Base-by-base conservation (phyloP, 2,329 filamentous ascomycete species). In the Aureobasidium sp. region DNA sequence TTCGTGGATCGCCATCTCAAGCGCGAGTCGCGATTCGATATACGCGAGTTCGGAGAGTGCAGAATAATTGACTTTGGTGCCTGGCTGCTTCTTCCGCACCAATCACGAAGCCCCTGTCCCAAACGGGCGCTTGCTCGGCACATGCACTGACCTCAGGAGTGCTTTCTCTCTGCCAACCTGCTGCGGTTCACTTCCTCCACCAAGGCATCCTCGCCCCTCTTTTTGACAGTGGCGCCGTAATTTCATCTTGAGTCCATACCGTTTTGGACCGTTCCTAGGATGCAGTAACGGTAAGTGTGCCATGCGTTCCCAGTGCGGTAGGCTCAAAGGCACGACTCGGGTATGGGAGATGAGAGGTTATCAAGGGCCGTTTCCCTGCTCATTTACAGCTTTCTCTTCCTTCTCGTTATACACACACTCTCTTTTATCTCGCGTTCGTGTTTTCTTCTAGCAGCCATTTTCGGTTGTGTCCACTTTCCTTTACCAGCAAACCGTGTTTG, bases 401-500 rank as follows among this genome's bases (percentile, higher is more conserved):
- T 34, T n/a, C 17, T 19, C 29, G 29, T 16, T 37, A 47, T 34
- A 45, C 41, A 39, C 25, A 39, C 30, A 21, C 47, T 47, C 32
- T 47, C 34, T 37, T 17, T 44, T 34, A 30, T 45, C 32, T 27
- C 34, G n/a, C 34, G 37, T 41, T 51, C 48, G 50, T 21, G 32
- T 49, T 37, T 30, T 17, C 16, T 17, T 32, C 17, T 29, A 29
- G 38, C 44, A 47, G n/a, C 44, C 53, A 16, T n/a, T 42, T 21
- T n/a, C 38, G 37, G 53, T 44, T 51, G 42, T 41, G 24, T 42
- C 40, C 54, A 17, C 47, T 55, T 38, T 37, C 45, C 47, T 52
- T 40, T 34, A 29, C 45, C 49, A 53, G 54, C 51, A 48, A 41
- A 51, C 37, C 17, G 51, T 50, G 73, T 76, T 75, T 78, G 76